Base-by-base conservation (phyloP, 1,284 basidiomycete species). In the Ustilago vetiveriae region DNA sequence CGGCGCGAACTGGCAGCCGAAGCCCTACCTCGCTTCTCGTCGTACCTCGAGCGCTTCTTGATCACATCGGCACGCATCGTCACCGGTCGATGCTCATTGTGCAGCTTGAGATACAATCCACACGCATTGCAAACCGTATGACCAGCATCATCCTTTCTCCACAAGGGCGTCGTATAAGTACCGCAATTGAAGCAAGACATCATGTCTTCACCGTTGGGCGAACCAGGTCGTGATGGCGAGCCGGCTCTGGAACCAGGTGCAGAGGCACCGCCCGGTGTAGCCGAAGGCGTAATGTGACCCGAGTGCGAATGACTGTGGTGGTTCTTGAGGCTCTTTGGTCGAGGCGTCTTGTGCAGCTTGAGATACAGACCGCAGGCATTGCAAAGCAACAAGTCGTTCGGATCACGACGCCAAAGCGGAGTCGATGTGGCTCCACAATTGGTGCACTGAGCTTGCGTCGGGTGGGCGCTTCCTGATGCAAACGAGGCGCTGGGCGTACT, bases 311-410 rank as follows among this genome's bases (percentile, higher is more conserved):
- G 59, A 46, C 57, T 70, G 46, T 59, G 63, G 29, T 72, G 65
- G 33, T 63, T 80, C 58, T 74, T 75, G 33, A 77, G 60, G 29
- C 65, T 68, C 30, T 72, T 72, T 6, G 79, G 79, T 17, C 79
- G 66, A 9, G 76, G 77, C 9, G 64, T 70, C 59, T 79, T 79
- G 68, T 80, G 79, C 26, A 80, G 68, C 48, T 79, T 79, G 13
- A 76, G 66, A 40, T 78, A 79, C n/a, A 80, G 67, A 9, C 79
- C 79, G 39, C 79, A 80, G 0, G 79, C 79, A 45, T 80, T 80
- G 70, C 79, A 80, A 13, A 79, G 71, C 37, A 80, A 53, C 27
- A 71, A 44, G 23, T 73, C 70, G 47, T 80, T 74, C 2, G 75
- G 67, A 37, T 78, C 76, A 17, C 79, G 43, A 35, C 79, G 58